phyloP scores from a whole-genome alignment of 2,329 filamentous ascomycete species.

The Lasiodiplodia citricola region DNA sequence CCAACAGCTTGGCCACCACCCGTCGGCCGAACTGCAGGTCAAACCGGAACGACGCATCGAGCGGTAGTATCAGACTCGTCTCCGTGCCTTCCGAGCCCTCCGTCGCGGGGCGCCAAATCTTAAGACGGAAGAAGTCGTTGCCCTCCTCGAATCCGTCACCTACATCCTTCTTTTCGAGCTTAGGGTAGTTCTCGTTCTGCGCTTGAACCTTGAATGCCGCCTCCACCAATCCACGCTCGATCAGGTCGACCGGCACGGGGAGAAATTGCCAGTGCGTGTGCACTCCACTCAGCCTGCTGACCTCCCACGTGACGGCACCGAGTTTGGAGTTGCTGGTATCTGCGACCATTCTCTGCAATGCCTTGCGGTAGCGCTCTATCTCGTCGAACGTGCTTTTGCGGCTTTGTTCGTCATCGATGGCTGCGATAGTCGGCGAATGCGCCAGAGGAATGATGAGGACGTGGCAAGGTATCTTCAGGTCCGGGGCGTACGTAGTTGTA shows the following conservation, averaged over 20 bases:
- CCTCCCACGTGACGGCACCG: conserved; percentile 90
- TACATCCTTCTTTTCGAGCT: conserved; percentile 52
- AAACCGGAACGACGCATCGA: conserved; percentile 76
- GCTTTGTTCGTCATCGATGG: conserved; percentile 65
- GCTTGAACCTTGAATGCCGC: conserved; percentile 88
- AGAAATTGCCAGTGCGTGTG: conserved; percentile 95
- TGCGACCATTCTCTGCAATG: conserved; percentile 79
- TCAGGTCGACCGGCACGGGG: conserved; percentile 71
- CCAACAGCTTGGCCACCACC: conserved; percentile 86
- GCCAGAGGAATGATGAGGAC: conserved; percentile 88
- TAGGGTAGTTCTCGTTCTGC: conserved; percentile 70
- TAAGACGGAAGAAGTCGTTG: conserved; percentile 76
- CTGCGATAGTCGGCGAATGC: conserved; percentile 76
- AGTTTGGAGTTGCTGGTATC: conserved; percentile 73
- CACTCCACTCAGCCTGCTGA: conserved; percentile 79
- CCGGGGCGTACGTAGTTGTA: conserved; percentile 67
- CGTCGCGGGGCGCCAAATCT: conserved; percentile 68
- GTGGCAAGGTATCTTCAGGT: conserved; percentile 79
- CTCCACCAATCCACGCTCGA: conserved; percentile 77
- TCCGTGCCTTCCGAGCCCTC: conserved; percentile 61
- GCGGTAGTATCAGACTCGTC: conserved; percentile 74
- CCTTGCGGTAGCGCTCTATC: conserved; percentile 79
- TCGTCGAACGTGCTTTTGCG: conserved; percentile 70
- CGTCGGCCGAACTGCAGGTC: conserved; percentile 88
- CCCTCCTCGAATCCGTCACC: conserved; percentile 50